These are phyloP conservation scores for Posidonia oceanica DNA, from an alignment of 116 monocot species.

Conservation along the genomic window DNA sequence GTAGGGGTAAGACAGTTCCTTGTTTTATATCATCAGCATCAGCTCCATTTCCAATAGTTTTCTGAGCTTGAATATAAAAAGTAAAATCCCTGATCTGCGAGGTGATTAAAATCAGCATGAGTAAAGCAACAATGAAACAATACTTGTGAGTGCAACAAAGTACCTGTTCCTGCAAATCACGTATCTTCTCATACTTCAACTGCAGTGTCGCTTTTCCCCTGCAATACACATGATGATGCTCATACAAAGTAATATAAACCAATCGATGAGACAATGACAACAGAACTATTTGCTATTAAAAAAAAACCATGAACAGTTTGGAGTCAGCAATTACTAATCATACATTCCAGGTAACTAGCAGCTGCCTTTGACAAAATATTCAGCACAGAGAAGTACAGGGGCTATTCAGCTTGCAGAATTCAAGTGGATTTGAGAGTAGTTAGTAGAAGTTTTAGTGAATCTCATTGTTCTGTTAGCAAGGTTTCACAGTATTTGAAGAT, in stretches of 20 bases:
- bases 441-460: no score
- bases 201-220: slow-evolving; percentile 37
- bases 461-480: no score
- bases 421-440: no score
- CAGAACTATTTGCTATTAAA: no score
- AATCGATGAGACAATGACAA: background rate
- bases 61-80: slow-evolving; percentile 63
- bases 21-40: slow-evolving; percentile 46
- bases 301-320: no score
- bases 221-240: background rate
- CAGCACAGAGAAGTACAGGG: no score
- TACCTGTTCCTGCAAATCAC: slow-evolving; percentile 78
- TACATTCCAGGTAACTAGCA: no score
- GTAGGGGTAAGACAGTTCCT: slow-evolving; percentile 49
- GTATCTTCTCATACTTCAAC: slow-evolving; percentile 57
- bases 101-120: background rate
- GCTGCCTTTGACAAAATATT: no score
- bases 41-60: slow-evolving; percentile 30
- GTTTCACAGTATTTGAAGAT: no score
- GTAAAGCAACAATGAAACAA: background rate
- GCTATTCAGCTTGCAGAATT: no score
- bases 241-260: background rate
- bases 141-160: background rate
- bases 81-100: slow-evolving; percentile 71
- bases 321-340: no score